Evolutionary conservation across 371 early-diverging fungal genomes (phyloP).

Genomic region (Rhizopus microsporus): DNA sequence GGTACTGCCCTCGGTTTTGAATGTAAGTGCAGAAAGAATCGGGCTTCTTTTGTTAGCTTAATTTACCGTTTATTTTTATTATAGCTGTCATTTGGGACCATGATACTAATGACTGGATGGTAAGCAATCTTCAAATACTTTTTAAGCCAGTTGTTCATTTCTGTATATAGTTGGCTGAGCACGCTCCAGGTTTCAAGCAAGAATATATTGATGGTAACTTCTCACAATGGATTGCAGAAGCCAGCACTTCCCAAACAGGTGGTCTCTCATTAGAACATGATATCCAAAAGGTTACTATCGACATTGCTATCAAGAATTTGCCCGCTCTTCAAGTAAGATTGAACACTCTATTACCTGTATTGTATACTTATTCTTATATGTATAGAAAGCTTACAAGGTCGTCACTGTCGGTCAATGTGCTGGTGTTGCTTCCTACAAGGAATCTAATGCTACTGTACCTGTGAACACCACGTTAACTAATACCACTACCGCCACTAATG

Average conservation of each 20-base stretch:
- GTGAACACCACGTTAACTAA: slow-evolving; percentile 13
- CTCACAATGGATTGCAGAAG: slow-evolving; percentile 50
- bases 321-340: slow-evolving; percentile 41
- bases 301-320: slow-evolving; percentile 64
- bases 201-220: slow-evolving; percentile 51
- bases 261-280: slow-evolving; percentile 63
- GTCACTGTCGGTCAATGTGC: slow-evolving; percentile 46
- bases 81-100: slow-evolving; percentile 54
- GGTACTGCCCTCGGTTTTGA: slow-evolving; percentile 59
- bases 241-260: slow-evolving; percentile 44
- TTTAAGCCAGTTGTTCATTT: not conserved
- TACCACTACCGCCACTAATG: slow-evolving; percentile 16
- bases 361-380: not conserved
- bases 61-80: not conserved
- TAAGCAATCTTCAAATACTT: slow-evolving; percentile 11
- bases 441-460: slow-evolving; percentile 20
- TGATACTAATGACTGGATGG: slow-evolving; percentile 51
- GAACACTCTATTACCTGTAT: not conserved
- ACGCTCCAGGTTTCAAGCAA: slow-evolving; percentile 28
- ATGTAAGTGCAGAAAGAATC: slow-evolving; percentile 16
- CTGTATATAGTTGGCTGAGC: slow-evolving; percentile 27
- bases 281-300: slow-evolving; percentile 49
- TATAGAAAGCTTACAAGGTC: slow-evolving; percentile 42
- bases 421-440: slow-evolving; percentile 43
- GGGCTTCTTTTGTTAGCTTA: too few species aligned